Conservation (phyloP, 2,329 filamentous ascomycete species). For the Diatrype stigma region DNA sequence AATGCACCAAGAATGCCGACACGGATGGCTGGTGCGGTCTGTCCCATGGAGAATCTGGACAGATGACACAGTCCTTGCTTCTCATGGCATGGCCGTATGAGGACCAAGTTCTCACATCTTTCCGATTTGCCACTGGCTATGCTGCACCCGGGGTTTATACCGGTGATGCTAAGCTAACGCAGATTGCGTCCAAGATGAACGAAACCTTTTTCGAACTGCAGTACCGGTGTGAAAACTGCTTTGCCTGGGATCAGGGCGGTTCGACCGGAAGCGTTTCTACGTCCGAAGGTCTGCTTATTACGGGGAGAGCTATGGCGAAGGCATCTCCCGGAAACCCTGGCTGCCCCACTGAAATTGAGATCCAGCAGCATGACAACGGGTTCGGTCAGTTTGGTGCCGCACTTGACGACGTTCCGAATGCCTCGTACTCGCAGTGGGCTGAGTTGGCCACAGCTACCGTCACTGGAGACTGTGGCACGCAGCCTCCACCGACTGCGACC, state of each 20-base stretch:
- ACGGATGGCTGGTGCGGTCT: constrained; percentile 26
- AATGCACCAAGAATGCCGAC: constrained; percentile 17
- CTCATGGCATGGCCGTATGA: constrained; percentile 55
- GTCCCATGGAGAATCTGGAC: constrained; percentile 28
- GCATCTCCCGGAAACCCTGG: constrained; percentile 35
- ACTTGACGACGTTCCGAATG: constrained; percentile 26
- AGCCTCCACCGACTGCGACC: constrained; percentile 9
- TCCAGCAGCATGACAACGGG: constrained; percentile 48
- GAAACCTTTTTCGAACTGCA: constrained; percentile 56
- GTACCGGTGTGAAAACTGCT: constrained; percentile 59
- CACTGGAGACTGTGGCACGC: constrained; percentile 28
- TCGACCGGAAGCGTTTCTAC: constrained; percentile 40
- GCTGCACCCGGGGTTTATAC: constrained; percentile 54
- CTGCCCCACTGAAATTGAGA: constrained; percentile 40
- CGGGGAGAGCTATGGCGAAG: constrained; percentile 53
- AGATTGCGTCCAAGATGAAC: constrained; percentile 55
- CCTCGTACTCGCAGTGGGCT: constrained; percentile 39
- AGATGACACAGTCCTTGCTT: constrained; percentile 38
- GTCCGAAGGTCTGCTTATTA: constrained; percentile 37
- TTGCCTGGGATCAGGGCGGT: constrained; percentile 50
- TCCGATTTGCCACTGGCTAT: constrained; percentile 58
- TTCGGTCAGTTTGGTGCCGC: constrained; percentile 50
- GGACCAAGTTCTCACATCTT: constrained; percentile 51
- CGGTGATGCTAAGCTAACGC: constrained; percentile 58
- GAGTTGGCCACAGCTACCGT: constrained; percentile 38